A percentile compares a stretch with the other conserved stretches of the same genome.
phyloP scores from a whole-genome alignment of 176 grass and related monocot species.

The Hsuehochloa calcarea region DNA sequence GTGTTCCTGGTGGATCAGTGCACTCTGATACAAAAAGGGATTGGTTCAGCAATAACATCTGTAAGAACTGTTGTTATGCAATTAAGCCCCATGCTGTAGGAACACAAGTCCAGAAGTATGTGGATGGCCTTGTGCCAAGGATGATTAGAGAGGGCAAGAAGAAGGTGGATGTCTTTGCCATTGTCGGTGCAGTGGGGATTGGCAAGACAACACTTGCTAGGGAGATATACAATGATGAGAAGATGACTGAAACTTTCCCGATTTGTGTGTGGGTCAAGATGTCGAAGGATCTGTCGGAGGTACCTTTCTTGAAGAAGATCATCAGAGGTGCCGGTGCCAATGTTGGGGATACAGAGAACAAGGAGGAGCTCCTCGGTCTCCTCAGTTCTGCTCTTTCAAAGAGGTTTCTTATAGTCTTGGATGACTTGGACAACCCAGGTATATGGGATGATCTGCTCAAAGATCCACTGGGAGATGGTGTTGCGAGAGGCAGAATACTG shows the following conservation, averaged over 20 bases:
- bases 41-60: not conserved
- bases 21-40: constrained; percentile 3
- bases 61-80: not conserved
- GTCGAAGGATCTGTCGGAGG: constrained; percentile 50
- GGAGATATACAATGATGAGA: constrained; percentile 58
- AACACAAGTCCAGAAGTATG: constrained; percentile 43
- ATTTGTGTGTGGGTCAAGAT: constrained; percentile 60
- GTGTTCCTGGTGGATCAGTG: constrained; percentile 22
- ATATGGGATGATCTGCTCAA: constrained; percentile 70
- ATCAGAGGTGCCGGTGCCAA: constrained; percentile 39
- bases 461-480: constrained; percentile 52
- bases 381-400: constrained; percentile 49
- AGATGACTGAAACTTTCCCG: constrained; percentile 52
- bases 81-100: not conserved
- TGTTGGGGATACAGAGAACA: constrained; percentile 31
- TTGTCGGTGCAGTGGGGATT: constrained; percentile 60
- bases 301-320: constrained; percentile 55
- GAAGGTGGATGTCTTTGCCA: constrained; percentile 62
- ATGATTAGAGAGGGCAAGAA: constrained; percentile 66
- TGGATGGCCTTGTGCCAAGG: constrained; percentile 49
- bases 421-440: constrained; percentile 58
- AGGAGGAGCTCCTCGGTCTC: constrained; percentile 46
- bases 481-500: constrained; percentile 53
- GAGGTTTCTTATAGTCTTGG: constrained; percentile 69
- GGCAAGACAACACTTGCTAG: constrained; percentile 78